These are phyloP conservation scores for Mangifera indica DNA, from an alignment of 345 rosid species.

Conservation along the genomic window DNA sequence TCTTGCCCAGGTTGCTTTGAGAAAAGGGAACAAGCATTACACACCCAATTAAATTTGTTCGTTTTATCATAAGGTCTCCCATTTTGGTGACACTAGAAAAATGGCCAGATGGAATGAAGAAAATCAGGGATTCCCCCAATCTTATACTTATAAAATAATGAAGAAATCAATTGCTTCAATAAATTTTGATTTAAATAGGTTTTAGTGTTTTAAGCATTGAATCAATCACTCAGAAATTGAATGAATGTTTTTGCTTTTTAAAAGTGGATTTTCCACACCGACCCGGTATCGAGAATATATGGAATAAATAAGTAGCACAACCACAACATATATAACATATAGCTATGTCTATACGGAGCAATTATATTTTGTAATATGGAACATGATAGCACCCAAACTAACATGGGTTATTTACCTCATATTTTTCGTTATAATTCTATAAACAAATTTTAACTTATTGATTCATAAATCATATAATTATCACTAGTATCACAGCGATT, in stretches of 20 bases:
- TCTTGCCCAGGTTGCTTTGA: slow-evolving; percentile 9
- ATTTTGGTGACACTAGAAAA: slow-evolving; percentile 12
- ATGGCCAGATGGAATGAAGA: neutral
- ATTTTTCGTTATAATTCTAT: no score
- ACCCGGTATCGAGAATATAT: no score
- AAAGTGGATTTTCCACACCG: neutral
- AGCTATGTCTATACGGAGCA: no score
- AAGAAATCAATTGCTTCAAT: slow-evolving; percentile 10
- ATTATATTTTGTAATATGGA: no score
- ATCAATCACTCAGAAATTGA: slow-evolving; percentile 1
- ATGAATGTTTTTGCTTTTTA: neutral
- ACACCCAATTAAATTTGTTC: neutral
- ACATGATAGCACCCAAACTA: no score
- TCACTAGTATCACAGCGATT: no score
- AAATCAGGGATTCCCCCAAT: neutral
- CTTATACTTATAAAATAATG: slow-evolving; percentile 13
- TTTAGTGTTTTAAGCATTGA: neutral
- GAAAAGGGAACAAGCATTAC: slow-evolving; percentile 10
- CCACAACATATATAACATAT: no score
- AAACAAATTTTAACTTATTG: no score
- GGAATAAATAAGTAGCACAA: no score
- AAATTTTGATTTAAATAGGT: neutral
- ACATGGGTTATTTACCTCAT: no score
- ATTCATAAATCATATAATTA: no score
- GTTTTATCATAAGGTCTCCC: slow-evolving; percentile 10